A percentile compares a stretch with the other conserved stretches of the same genome.
Evolutionary conservation across 192 early-diverging fungal species (phyloP).

Genomic region (Rhizophlyctis rosea): DNA sequence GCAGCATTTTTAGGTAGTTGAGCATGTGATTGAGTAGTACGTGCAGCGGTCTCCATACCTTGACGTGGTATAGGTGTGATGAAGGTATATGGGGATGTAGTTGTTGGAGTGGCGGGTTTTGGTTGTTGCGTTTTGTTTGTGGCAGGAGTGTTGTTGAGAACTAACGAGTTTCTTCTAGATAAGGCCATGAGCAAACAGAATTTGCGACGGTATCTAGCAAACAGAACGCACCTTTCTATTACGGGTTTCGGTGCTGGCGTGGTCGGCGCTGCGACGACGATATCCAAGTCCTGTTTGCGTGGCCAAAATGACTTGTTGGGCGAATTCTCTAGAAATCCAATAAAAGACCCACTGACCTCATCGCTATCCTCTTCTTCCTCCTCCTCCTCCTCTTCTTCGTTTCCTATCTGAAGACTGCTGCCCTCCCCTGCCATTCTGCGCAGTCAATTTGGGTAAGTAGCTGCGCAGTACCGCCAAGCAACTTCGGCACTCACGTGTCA

Average conservation of each 20-base stretch:
- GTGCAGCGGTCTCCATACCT: constrained; percentile 9
- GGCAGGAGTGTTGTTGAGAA: neutral
- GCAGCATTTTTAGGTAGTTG: neutral
- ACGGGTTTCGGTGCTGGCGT: constrained; percentile 3
- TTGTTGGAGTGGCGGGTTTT: constrained; percentile 18
- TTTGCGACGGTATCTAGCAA: neutral
- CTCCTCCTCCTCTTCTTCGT: constrained; percentile 52
- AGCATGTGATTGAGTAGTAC: neutral
- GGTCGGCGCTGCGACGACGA: constrained; percentile 59
- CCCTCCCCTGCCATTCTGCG: neutral
- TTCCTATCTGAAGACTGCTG: constrained; percentile 9
- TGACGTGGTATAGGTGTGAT: constrained; percentile 10
- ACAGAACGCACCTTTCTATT: neutral
- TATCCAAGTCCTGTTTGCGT: constrained; percentile 70
- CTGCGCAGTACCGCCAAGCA: neutral
- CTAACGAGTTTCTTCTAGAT: constrained; percentile 10
- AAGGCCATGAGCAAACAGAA: constrained; percentile 4
- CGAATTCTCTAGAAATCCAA: constrained; percentile 8
- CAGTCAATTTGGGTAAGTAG: neutral
- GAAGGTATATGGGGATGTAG: constrained; percentile 4
- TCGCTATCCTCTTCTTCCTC: constrained; percentile 61
- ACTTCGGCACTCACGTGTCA: neutral
- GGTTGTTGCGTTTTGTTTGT: neutral
- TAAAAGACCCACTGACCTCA: constrained; percentile 44
- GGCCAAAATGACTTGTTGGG: neutral